Evolutionary conservation across 768 basidiomycete species (phyloP), one percentile per base, ranked within the genome.

Genomic region (Tephrocybe sp.): DNA sequence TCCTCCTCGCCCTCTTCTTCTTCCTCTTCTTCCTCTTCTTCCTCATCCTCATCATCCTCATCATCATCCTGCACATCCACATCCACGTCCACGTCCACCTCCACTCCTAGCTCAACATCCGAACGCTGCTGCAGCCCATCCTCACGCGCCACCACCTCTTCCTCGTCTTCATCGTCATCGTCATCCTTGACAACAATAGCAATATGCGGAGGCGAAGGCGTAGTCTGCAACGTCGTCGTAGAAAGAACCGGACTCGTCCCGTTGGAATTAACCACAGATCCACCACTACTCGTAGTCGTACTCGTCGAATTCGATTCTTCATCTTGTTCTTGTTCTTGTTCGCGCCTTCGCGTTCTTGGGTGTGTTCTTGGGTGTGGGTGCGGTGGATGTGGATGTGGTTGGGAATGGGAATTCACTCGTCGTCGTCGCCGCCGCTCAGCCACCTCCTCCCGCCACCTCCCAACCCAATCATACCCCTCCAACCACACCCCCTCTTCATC

Each of bases 171-270:
- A 11, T 29, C 27, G 27, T 29, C 64, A 34, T 63, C 64, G 34
- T 63, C 60, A 16, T 61, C 67, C 6, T 57, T 60, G 18, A 55
- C 56, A 13, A 60, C 61, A 2, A 64, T 57, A 22, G 86, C n/a
- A 1, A 64, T 57, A 22, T 86, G 86, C 0, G 86, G 83, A 0
- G 87, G 87, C 1, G 83, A 86, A 0, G 87, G 87, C 6, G 87
- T 88, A n/a, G 87, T 90, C 53, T 84, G 83, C 24, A 89, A 60
- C 6, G 87, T 90, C 7, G 83, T 79, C 1, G 85, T 84, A 11
- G 85, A 87, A 22, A 88, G 61, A 3, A 88, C 86, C 0, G 87
- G 88, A 55, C 86, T 88, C 16, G 87, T 88, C 34, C 65, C 52
- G 63, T 58, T 67, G 18, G 83, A 82, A 19, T 57, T 68, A 47